Evolutionary conservation across 805 yeast species (phyloP), one percentile per base, ranked within the genome.

Genomic region (Pichia paraexigua): DNA sequence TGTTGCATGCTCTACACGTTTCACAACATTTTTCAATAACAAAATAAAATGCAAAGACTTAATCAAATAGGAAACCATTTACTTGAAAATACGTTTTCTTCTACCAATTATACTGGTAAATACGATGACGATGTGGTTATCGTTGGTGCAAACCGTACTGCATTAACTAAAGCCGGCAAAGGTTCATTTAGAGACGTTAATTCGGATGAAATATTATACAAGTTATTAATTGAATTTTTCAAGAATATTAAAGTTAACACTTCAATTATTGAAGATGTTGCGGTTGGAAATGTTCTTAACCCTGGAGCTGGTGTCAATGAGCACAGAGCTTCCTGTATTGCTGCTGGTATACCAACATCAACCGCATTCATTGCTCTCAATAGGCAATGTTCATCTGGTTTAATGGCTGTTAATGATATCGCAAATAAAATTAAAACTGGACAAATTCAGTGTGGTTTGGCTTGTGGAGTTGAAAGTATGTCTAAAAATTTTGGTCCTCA

Each of bases 401-500:
- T 92, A 62, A 87, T 90, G 78, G 95, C 96, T 15, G 80, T 91
- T 39, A 84, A 87, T 63, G 94, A 87, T 65, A 79, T 92, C 60
- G 96, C 97, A 58, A 87, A 85, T 72, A 88, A 87, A 72, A 91
- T 92, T 64, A 74, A 75, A 60, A 71, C 79, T 53, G 97, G 97
- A 42, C 96, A 91, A 75, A 90, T 92, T 61, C 87, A 82, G 58
- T 77, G 92, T 61, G 98, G 98, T 51, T 73, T 92, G 50, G 98
- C 94, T 22, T 84, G 83, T 45, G 98, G 98, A 63, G 96, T 83
- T 47, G 98, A 91, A 72, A 84, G 95, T 59, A 92, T 92, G 98
- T 78, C 95, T n/a, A 73, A 77, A 56, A 83, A 84, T 72, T 90
- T 87, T 67, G 94, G 94, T n/a, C 86, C 94, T 24, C 78, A 78